A percentile compares a stretch with the other conserved stretches of the same genome.
These are phyloP conservation scores for Cordyceps fumosorosea DNA, from an alignment of 2,329 filamentous ascomycete genomes.

Conservation along the genomic window DNA sequence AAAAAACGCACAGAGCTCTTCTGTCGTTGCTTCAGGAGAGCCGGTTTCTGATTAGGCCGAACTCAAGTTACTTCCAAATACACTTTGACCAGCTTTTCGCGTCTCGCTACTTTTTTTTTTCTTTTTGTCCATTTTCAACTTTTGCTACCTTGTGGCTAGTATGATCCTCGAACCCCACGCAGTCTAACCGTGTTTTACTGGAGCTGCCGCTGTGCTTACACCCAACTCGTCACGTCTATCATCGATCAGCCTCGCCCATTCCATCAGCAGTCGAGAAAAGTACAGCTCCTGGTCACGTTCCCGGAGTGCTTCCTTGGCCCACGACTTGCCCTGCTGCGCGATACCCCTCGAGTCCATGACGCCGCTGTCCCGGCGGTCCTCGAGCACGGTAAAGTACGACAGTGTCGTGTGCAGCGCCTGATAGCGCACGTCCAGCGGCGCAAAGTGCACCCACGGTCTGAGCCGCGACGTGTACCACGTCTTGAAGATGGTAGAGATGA, in stretches of 20 bases:
- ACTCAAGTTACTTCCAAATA: background rate
- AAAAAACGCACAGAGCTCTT: constrained; percentile 1
- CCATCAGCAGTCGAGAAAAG: constrained; percentile 67
- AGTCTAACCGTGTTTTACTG: background rate
- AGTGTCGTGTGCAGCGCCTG: constrained; percentile 69
- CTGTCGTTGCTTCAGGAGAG: background rate
- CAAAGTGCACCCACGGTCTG: constrained; percentile 72
- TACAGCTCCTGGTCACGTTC: constrained; percentile 77
- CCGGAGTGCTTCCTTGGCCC: constrained; percentile 57
- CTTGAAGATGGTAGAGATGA: constrained; percentile 65
- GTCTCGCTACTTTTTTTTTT: too few species aligned
- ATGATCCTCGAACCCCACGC: background rate
- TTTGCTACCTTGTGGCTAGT: background rate
- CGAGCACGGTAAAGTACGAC: constrained; percentile 57
- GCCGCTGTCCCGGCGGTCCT: constrained; percentile 38
- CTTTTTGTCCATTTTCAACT: background rate
- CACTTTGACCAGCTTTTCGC: background rate
- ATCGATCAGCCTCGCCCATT: constrained; percentile 67
- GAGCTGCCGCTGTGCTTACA: constrained; percentile 1
- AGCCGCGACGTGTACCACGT: constrained; percentile 75
- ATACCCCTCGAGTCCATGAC: constrained; percentile 58
- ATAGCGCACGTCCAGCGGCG: constrained; percentile 67
- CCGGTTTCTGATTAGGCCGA: background rate
- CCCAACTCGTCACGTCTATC: constrained; percentile 47
- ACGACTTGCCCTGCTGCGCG: constrained; percentile 56